Evolutionary conservation across 2,329 filamentous ascomycete genomes (phyloP).

Genomic region (Pseudopyricularia javanii): DNA sequence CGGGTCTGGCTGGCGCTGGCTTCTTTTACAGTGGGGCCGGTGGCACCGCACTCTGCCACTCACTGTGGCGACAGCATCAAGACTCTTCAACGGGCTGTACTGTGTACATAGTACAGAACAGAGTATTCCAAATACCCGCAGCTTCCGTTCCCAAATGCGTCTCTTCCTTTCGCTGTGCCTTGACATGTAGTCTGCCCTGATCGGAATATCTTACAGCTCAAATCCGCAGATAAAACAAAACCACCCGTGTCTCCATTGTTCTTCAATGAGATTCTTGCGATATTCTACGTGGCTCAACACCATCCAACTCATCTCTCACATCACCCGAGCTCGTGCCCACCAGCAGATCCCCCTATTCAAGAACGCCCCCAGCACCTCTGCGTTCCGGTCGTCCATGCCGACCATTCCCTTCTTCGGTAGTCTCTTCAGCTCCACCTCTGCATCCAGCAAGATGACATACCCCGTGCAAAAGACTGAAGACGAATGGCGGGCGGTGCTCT

Average conservation of each 20-base stretch:
- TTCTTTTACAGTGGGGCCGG: too few relatives aligned
- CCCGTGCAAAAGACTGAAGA: conserved; percentile 70
- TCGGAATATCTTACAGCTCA: too few relatives aligned
- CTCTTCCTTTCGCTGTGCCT: too few relatives aligned
- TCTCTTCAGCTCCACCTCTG: conserved; percentile 51
- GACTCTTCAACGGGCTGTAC: too few relatives aligned
- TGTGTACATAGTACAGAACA: too few relatives aligned
- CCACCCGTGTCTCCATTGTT: neutral
- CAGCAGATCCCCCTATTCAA: conserved; percentile 6
- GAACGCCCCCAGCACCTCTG: conserved; percentile 8
- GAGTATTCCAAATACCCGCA: too few relatives aligned
- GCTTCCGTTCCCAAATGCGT: too few relatives aligned
- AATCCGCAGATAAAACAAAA: neutral
- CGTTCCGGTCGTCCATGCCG: conserved; percentile 51
- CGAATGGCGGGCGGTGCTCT: conserved; percentile 84
- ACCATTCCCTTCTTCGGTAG: conserved; percentile 67
- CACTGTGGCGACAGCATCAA: too few relatives aligned
- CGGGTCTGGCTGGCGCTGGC: too few relatives aligned
- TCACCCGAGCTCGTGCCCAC: conserved; percentile 22
- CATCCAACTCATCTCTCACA: conserved; percentile 32
- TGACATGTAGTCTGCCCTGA: too few relatives aligned
- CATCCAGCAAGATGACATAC: conserved; percentile 51
- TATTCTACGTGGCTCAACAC: conserved; percentile 31
- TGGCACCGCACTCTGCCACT: too few relatives aligned
- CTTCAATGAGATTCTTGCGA: conserved; percentile 35